Evolutionary conservation across 2,329 filamentous ascomycete species (phyloP).

Genomic region (Aschersonia sp.): DNA sequence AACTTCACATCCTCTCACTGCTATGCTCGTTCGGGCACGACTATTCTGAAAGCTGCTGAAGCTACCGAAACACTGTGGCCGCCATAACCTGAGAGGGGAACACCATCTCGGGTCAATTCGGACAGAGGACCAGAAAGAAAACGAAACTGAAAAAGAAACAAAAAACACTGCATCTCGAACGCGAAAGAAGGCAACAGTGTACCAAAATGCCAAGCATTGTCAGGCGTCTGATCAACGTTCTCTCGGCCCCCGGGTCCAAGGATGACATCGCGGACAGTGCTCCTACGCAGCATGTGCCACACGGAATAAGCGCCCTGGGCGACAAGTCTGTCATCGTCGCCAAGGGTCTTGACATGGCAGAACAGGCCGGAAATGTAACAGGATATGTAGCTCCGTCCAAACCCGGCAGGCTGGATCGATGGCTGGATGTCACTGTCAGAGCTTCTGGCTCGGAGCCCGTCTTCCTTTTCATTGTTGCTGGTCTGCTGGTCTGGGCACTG

Average conservation of each 20-base stretch:
- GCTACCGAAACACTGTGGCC: too few relatives aligned
- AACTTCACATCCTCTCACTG: too few relatives aligned
- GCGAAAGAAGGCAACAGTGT: too few relatives aligned
- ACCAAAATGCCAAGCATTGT: conserved; percentile 1
- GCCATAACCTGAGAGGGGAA: too few relatives aligned
- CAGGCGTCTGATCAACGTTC: neutral
- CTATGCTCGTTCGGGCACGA: too few relatives aligned
- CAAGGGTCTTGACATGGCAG: neutral
- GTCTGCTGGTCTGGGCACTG: conserved; percentile 16
- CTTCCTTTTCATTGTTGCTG: conserved; percentile 15
- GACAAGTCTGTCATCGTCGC: neutral
- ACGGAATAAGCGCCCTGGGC: neutral
- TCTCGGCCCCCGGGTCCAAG: neutral
- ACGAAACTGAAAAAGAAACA: too few relatives aligned
- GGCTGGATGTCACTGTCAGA: conserved; percentile 7
- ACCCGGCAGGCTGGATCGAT: conserved; percentile 7
- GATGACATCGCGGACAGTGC: conserved; percentile 4
- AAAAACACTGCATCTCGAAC: too few relatives aligned
- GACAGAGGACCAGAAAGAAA: too few relatives aligned
- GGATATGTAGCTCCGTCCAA: conserved; percentile 7
- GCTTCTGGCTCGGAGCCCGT: conserved; percentile 8
- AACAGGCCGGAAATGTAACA: conserved; percentile 4
- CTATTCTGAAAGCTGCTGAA: too few relatives aligned
- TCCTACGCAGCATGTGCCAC: conserved; percentile 2
- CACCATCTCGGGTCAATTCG: too few relatives aligned